phyloP scores from a whole-genome alignment of 1,139 yeast species.

The Yueomyces sp. region DNA sequence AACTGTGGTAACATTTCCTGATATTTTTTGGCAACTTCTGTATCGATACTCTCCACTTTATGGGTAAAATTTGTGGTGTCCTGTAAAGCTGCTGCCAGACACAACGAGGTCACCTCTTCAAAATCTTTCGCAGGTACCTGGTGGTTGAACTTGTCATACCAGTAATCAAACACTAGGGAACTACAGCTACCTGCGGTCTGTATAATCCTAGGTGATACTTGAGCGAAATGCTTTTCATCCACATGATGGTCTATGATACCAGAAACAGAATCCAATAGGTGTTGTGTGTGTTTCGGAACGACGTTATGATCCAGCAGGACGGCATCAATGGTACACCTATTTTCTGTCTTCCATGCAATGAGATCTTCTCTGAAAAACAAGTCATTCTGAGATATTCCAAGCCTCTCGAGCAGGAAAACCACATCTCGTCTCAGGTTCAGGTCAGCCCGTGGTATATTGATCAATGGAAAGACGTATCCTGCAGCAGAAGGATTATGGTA shows the following conservation, averaged over 20 bases:
- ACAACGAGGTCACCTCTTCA: constrained; percentile 34
- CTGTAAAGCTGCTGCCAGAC: constrained; percentile 55
- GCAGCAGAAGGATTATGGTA: constrained; percentile 10
- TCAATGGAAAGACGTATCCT: constrained; percentile 40
- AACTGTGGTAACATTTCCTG: constrained; percentile 12
- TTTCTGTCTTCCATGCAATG: constrained; percentile 13
- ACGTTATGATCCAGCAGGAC: constrained; percentile 76
- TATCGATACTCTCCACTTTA: constrained; percentile 47
- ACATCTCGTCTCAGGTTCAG: constrained; percentile 63
- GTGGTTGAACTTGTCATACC: constrained; percentile 26
- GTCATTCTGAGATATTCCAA: constrained; percentile 35
- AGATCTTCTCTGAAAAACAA: constrained; percentile 61
- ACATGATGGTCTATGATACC: constrained; percentile 82
- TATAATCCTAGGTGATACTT: constrained; percentile 45
- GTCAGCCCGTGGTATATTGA: constrained; percentile 61
- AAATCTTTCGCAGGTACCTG: constrained; percentile 10
- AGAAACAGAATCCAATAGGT: constrained; percentile 29
- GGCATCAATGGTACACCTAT: constrained; percentile 26
- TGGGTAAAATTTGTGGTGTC: constrained; percentile 58
- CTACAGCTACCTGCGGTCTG: constrained; percentile 66
- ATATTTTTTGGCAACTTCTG: constrained; percentile 31
- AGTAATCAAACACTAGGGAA: constrained; percentile 55
- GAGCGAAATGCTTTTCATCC: constrained; percentile 43
- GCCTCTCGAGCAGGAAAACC: constrained; percentile 35
- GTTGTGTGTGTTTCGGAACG: constrained; percentile 38